These are phyloP conservation scores for Castanopsis chinensis DNA, from an alignment of 306 rosid genomes.

Conservation along the genomic window DNA sequence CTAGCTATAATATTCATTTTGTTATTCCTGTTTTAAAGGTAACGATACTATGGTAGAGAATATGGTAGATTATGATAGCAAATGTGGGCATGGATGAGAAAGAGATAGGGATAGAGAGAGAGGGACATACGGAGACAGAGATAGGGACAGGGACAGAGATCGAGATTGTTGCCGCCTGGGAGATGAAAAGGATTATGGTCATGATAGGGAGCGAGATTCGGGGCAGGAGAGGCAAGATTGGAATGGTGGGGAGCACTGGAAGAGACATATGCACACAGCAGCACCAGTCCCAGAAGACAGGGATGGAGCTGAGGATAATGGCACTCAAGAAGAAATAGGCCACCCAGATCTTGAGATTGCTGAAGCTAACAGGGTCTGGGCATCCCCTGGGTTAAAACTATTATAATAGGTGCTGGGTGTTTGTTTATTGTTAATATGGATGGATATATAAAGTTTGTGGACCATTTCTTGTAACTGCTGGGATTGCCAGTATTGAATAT, in stretches of 20 bases:
- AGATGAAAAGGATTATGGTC: constrained; percentile 66
- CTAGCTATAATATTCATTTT: background rate
- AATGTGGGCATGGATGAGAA: constrained; percentile 67
- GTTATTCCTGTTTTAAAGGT: constrained; percentile 43
- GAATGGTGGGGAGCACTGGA: constrained; percentile 66
- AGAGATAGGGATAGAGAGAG: constrained; percentile 38
- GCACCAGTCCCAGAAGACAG: constrained; percentile 71
- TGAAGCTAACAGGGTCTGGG: too few species aligned
- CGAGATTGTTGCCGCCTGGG: constrained; percentile 56
- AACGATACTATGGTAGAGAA: constrained; percentile 80
- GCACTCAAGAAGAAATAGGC: too few species aligned
- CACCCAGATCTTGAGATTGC: too few species aligned
- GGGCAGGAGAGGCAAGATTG: constrained; percentile 88
- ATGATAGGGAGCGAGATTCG: constrained; percentile 59
- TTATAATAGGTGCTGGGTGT: too few species aligned
- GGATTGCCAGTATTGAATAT: too few species aligned
- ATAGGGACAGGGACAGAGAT: constrained; percentile 64
- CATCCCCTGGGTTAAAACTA: too few species aligned
- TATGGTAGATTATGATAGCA: constrained; percentile 72
- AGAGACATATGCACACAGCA: constrained; percentile 61
- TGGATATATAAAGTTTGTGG: too few species aligned
- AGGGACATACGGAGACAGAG: constrained; percentile 37
- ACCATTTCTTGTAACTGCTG: too few species aligned
- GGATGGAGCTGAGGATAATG: too few species aligned
- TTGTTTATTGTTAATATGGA: too few species aligned